A percentile compares a stretch with the other conserved stretches of the same genome.
phyloP scores from a whole-genome alignment of 768 basidiomycete species.

The Hypsizygus marmoreus region DNA sequence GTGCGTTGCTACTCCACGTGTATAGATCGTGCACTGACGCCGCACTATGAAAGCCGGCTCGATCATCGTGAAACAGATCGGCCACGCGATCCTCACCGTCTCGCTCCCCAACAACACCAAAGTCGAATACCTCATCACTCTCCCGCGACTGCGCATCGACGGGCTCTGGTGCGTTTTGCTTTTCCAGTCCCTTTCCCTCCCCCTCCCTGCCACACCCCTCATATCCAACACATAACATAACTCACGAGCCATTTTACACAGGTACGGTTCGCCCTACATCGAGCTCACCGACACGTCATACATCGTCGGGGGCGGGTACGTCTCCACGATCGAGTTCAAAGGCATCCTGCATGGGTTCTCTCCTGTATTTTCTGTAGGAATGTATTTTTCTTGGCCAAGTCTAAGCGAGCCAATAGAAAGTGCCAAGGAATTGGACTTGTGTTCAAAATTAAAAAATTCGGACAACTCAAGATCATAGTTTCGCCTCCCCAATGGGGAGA shows the following conservation, averaged over 20 bases:
- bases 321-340: constrained; percentile 83
- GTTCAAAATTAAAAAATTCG: no score
- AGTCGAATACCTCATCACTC: constrained; percentile 81
- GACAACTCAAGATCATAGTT: no score
- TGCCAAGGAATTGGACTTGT: no score
- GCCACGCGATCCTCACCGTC: constrained; percentile 85
- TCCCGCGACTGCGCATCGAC: constrained; percentile 90
- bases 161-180: no score
- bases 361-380: no score
- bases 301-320: constrained; percentile 55
- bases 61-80: constrained; percentile 92
- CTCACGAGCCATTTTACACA: constrained; percentile 4
- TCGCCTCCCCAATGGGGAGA: no score
- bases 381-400: no score
- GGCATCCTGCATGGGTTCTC: constrained; percentile 98
- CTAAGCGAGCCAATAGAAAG: no score
- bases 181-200: constrained; percentile 34
- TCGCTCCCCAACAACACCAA: constrained; percentile 49
- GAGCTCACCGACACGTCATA: constrained; percentile 83
- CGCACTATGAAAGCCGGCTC: constrained; percentile 49
- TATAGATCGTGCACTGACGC: neutral
- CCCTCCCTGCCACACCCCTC: neutral
- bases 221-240: neutral
- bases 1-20: constrained; percentile 33
- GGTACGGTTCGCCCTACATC: constrained; percentile 85